A percentile compares a stretch with the other conserved stretches of the same genome.
Conservation (phyloP, 2,329 filamentous ascomycete genomes). For the Colletotrichum tabaci region DNA sequence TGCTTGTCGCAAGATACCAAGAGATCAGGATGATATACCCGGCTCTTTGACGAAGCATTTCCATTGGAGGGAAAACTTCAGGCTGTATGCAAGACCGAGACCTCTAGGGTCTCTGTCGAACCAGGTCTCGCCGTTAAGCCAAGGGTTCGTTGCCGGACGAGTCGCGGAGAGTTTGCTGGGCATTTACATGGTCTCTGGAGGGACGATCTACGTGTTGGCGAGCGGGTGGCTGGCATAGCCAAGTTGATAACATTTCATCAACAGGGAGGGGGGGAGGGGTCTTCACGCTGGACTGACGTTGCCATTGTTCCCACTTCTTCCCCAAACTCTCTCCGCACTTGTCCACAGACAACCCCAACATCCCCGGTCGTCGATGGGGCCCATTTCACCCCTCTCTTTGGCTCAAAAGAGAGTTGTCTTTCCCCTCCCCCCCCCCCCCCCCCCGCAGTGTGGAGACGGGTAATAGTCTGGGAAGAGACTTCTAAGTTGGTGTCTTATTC, state of each 20-base stretch:
- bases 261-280: slow-evolving; percentile 1
- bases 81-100: slow-evolving; percentile 23
- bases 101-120: slow-evolving; percentile 14
- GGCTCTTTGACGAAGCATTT: background rate
- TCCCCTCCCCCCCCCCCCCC: background rate
- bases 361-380: slow-evolving; percentile 8
- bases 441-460: slow-evolving; percentile 26
- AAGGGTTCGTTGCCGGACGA: background rate
- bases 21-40: slow-evolving; percentile 1
- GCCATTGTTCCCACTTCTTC: slow-evolving; percentile 8
- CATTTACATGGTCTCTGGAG: background rate
- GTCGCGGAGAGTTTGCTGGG: slow-evolving; percentile 2
- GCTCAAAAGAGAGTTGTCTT: background rate
- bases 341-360: slow-evolving; percentile 14
- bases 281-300: slow-evolving; percentile 17
- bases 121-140: slow-evolving; percentile 13
- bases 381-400: background rate
- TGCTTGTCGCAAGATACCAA: slow-evolving; percentile 25
- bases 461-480: background rate
- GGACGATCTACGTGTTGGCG: slow-evolving; percentile 6
- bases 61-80: slow-evolving; percentile 41
- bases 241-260: background rate
- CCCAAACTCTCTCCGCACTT: slow-evolving; percentile 36
- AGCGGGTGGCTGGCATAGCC: slow-evolving; percentile 28
- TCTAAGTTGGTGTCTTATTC: background rate